Evolutionary conservation across 2,329 filamentous ascomycete genomes (phyloP).

Genomic region (Microsporum canis): DNA sequence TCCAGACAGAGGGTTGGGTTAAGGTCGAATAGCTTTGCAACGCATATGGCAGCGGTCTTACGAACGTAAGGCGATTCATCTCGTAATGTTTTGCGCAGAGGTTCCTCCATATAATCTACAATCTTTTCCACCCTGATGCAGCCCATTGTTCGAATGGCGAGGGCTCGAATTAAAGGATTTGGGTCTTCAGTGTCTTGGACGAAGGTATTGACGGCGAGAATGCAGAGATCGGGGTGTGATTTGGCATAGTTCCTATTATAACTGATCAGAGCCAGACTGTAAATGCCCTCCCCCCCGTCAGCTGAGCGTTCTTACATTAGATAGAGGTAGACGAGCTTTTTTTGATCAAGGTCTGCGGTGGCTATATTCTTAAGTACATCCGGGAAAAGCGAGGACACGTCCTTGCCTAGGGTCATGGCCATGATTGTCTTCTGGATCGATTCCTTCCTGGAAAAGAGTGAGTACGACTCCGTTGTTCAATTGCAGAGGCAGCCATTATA

Average conservation of each 20-base stretch:
- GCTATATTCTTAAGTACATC: conserved; percentile 99
- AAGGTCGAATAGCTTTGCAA: conserved; percentile 93
- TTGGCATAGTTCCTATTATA: conserved; percentile 87
- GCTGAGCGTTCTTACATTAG: conserved; percentile 57
- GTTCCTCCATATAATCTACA: conserved; percentile 99
- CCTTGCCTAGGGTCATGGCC: conserved; percentile 98
- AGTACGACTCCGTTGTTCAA: conserved; percentile 14
- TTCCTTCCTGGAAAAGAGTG: conserved; percentile 58
- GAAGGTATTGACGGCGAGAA: conserved; percentile 97
- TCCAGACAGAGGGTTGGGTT: conserved; percentile 88
- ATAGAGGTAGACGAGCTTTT: conserved; percentile 98
- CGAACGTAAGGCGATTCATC: conserved; percentile 98
- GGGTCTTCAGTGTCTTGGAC: conserved; percentile 98
- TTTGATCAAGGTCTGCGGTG: conserved; percentile 87
- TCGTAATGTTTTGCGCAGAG: conserved; percentile 83
- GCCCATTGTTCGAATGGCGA: conserved; percentile 96
- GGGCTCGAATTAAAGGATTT: conserved; percentile 84
- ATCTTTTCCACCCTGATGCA: conserved; percentile 98
- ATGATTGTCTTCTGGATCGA: conserved; percentile 99
- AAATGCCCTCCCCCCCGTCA: too few relatives aligned
- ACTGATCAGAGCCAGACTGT: not conserved
- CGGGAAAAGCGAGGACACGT: conserved; percentile 92
- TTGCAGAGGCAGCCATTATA: conserved; percentile 20
- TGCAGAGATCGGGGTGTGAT: conserved; percentile 95
- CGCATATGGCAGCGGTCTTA: conserved; percentile 95